Conservation (phyloP, 768 basidiomycete genomes). For the Lactarius akahatsu region DNA sequence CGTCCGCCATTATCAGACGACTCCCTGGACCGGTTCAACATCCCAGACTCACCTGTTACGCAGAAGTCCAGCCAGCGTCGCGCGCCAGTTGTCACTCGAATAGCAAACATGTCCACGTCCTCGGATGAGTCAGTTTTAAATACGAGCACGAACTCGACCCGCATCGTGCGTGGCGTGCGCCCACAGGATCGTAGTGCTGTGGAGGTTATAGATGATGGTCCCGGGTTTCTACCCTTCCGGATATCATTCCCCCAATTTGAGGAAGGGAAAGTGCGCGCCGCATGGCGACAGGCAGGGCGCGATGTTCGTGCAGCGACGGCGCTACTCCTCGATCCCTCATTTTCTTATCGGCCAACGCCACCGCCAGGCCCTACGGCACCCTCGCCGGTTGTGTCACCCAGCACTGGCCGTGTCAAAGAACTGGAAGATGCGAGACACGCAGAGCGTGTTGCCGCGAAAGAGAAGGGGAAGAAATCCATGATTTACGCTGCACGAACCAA, state of each 20-base stretch:
- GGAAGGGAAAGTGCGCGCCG: constrained; percentile 51
- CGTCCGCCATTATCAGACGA: constrained; percentile 44
- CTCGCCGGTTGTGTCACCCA: constrained; percentile 35
- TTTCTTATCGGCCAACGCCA: constrained; percentile 36
- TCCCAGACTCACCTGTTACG: constrained; percentile 59
- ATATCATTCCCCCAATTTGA: constrained; percentile 57
- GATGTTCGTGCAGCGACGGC: constrained; percentile 61
- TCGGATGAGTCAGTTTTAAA: constrained; percentile 67
- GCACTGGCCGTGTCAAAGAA: constrained; percentile 64
- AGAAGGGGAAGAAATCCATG: constrained; percentile 79
- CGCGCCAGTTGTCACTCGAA: constrained; percentile 38
- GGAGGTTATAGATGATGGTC: constrained; percentile 32
- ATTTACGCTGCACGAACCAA: constrained; percentile 70
- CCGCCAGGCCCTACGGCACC: constrained; percentile 3
- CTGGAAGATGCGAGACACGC: constrained; percentile 72
- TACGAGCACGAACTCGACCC: constrained; percentile 35
- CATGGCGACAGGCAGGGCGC: constrained; percentile 62
- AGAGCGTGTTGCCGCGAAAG: constrained; percentile 59
- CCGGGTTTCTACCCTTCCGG: constrained; percentile 55
- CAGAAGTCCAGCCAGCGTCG: constrained; percentile 52
- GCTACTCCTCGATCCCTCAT: constrained; percentile 56
- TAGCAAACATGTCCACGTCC: constrained; percentile 48
- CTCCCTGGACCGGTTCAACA: constrained; percentile 39
- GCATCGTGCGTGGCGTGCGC: constrained; percentile 34
- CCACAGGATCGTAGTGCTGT: constrained; percentile 18